Base-by-base conservation (phyloP, 2,329 filamentous ascomycete species). In the Apiospora koreana region DNA sequence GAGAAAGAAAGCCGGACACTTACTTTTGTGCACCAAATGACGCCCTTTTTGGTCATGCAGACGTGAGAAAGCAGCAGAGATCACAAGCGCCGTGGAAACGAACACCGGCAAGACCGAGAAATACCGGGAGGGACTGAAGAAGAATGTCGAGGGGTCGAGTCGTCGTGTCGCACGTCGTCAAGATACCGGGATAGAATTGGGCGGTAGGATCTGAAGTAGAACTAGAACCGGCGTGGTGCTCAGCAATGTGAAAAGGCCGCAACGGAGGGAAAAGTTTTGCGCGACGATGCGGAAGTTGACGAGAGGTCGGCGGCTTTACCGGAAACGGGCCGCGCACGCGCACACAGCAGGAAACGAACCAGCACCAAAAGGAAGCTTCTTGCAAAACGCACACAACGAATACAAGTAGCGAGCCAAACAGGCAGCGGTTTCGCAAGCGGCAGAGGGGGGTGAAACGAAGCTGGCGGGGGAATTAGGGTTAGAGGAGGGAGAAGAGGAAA, bases 321-420 rank as follows among this genome's bases (percentile, higher is more conserved):
- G 66, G 66, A 77, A 75, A 74, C 79, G 73, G 78, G 75, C 76
- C 77, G 77, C 76, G 75, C 76, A 77, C 77, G 76, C 75, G 79
- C 75, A 77, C 74, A 74, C 66, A 73, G 71, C 69, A 75, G 72
- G 76, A 77, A 75, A 77, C 76, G 75, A 76, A 75, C 72, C 73
- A 50, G 43, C 66, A 68, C 72, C 73, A 75, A 81, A 79, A 79
- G 73, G 78, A 80, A 78, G 77, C 77, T 79, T 77, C 76, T 77
- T 75, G 78, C 74, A 79, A 79, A 80, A 79, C 75, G 79, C 76
- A 80, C 74, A 77, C 77, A 79, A 77, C 73, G 75, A 78, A 78
- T 76, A 76, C 76, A 76, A 76, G 75, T 74, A 79, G 77, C 76
- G 76, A 76, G 77, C 76, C 74, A 76, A 74, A 73, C 75, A 74